Percentiles rank a stretch among this genome's conserved stretches.
phyloP scores from a whole-genome alignment of 2,329 filamentous ascomycete genomes.

The Xylaria sp. region DNA sequence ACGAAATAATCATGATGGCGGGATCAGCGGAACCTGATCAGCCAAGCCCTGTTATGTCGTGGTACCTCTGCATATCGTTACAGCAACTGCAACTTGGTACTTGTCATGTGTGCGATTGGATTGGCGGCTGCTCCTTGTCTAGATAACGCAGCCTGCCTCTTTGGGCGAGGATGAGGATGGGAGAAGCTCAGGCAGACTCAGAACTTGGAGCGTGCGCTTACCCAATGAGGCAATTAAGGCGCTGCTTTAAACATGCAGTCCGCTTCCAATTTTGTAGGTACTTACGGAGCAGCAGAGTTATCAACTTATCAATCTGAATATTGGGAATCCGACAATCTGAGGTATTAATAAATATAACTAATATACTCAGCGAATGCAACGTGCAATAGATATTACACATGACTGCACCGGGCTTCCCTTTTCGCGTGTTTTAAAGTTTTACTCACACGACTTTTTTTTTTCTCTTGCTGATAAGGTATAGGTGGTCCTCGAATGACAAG shows the following conservation, averaged over 20 bases:
- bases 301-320: neutral
- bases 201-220: neutral
- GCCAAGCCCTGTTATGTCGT: conserved; percentile 23
- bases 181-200: neutral
- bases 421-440: neutral
- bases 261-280: neutral
- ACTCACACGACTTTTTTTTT: conserved; percentile 4
- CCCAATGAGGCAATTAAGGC: conserved; percentile 12
- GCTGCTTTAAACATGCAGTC: conserved; percentile 21
- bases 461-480: conserved; percentile 6
- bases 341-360: conserved; percentile 2
- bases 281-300: neutral
- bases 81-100: conserved; percentile 17
- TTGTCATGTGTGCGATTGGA: conserved; percentile 29
- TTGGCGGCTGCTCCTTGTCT: conserved; percentile 23
- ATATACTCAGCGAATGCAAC: neutral
- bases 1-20: conserved; percentile 12
- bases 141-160: conserved; percentile 37
- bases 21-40: conserved; percentile 31
- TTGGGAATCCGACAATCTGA: neutral
- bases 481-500: conserved; percentile 3
- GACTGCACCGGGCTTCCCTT: neutral
- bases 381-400: conserved; percentile 20
- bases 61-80: conserved; percentile 22
- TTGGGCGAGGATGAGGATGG: conserved; percentile 26